These are phyloP conservation scores for Saccharata proteae DNA, from an alignment of 2,329 filamentous ascomycete genomes.

Conservation along the genomic window DNA sequence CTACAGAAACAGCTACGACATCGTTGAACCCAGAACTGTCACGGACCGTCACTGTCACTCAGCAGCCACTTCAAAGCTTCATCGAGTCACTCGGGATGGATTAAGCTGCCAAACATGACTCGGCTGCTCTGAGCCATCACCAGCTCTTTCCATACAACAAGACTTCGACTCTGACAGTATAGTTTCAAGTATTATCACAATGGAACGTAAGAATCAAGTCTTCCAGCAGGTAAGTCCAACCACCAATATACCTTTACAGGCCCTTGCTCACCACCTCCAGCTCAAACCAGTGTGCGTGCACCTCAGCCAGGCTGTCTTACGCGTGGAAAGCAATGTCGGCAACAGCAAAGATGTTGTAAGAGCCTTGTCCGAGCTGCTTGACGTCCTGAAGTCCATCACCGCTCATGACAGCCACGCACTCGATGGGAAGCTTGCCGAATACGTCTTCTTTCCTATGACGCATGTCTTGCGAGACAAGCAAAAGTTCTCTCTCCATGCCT, in stretches of 20 bases:
- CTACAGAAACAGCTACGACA: too few relatives aligned
- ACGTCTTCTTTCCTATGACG: slow-evolving; percentile 86
- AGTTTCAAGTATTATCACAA: too few relatives aligned
- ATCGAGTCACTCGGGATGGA: too few relatives aligned
- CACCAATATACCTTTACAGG: not conserved
- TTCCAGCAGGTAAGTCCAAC: slow-evolving; percentile 25
- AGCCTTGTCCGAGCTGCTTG: slow-evolving; percentile 35
- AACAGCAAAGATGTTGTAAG: slow-evolving; percentile 35
- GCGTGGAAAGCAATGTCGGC: slow-evolving; percentile 34
- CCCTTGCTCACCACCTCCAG: slow-evolving; percentile 22
- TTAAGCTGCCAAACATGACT: too few relatives aligned
- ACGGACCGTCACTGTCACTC: too few relatives aligned
- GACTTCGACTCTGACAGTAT: too few relatives aligned
- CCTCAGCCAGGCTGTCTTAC: slow-evolving; percentile 42
- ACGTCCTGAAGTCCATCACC: slow-evolving; percentile 25
- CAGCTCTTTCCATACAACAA: too few relatives aligned
- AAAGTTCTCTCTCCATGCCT: slow-evolving; percentile 54
- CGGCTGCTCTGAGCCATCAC: too few relatives aligned
- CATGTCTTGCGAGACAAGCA: slow-evolving; percentile 71
- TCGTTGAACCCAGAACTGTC: too few relatives aligned
- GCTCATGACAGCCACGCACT: slow-evolving; percentile 32
- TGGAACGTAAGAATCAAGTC: slow-evolving; percentile 19
- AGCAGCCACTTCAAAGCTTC: too few relatives aligned
- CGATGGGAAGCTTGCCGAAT: slow-evolving; percentile 79
- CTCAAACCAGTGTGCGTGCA: slow-evolving; percentile 48